Evolutionary conservation across 2,329 filamentous ascomycete species (phyloP), one percentile per base, ranked within the genome.

Genomic region (Incumbomyces delicatus): DNA sequence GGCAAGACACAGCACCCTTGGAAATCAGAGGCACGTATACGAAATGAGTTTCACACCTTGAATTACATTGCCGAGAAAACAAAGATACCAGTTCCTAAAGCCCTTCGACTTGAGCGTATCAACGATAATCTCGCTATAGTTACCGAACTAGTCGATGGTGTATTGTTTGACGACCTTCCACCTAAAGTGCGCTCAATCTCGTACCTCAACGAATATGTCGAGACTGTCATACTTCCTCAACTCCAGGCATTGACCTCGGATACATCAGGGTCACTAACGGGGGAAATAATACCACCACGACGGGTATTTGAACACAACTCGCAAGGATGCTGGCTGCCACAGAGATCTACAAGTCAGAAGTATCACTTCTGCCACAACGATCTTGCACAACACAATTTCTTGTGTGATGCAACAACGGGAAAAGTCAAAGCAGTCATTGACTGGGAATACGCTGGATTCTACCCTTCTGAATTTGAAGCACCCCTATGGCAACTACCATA

Each of bases 371-470:
- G 22, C 8, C 45, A 47, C 22, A 35, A 35, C 14, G 45, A 47
- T 22, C 39, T 47, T 20, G 2, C 39, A 20, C 38, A 47, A 14
- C 45, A 47, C 29, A 47, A 47, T 18, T 47, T 47, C 22, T 29
- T 47, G 39, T 47, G 45, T 33, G 39, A 47, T 27, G 30, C 12
- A 13, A 17, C 34, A 5, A 47, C 45, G 3, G 45, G 45, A 8
- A 34, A 47, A 43, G 47, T 62, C 12, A 58, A 53, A 34, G 57
- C 59, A n/a, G 54, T 61, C 34, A 58, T 63, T 46, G 60, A 63
- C 39, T 63, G 59, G 61, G 60, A 62, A 29, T 46, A 59, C 35
- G 57, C 58, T 40, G 60, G 60, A 2, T 63, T 62, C 36, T 63
- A 63, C 48, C 60, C 60, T 2, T 47, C 43, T 6, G 59, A 58